phyloP scores from a whole-genome alignment of 2,329 filamentous ascomycete species.

The Chaetomium sp. region DNA sequence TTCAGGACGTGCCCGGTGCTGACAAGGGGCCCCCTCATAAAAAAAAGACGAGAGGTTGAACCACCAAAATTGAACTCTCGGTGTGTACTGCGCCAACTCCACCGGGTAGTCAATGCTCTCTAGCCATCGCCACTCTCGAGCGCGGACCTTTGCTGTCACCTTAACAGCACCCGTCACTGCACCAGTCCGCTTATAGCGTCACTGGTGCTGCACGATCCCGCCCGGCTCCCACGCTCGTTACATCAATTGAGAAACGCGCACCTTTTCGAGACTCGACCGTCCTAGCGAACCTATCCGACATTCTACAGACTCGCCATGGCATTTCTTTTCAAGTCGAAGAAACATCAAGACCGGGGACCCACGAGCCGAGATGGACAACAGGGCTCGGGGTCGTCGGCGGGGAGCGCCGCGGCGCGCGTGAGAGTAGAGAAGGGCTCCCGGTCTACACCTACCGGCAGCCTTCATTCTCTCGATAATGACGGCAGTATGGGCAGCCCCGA shows the following conservation, averaged over 20 bases:
- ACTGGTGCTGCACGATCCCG: slow-evolving; percentile 28
- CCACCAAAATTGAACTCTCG: slow-evolving; percentile 34
- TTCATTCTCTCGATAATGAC: slow-evolving; percentile 70
- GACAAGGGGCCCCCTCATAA: slow-evolving; percentile 32
- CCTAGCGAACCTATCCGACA: slow-evolving; percentile 18
- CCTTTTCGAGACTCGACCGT: slow-evolving; percentile 17
- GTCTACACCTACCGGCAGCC: slow-evolving; percentile 74
- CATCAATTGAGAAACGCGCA: slow-evolving; percentile 28
- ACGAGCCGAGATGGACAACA: slow-evolving; percentile 56
- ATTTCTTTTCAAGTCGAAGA: slow-evolving; percentile 83
- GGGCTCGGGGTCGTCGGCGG: slow-evolving; percentile 52
- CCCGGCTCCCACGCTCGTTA: slow-evolving; percentile 20
- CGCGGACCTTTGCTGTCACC: slow-evolving; percentile 37
- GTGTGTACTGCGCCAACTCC: slow-evolving; percentile 35
- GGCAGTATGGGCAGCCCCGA: slow-evolving; percentile 64
- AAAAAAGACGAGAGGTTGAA: slow-evolving; percentile 45
- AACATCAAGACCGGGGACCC: slow-evolving; percentile 65
- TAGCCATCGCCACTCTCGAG: slow-evolving; percentile 50
- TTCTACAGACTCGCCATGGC: slow-evolving; percentile 61
- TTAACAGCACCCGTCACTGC: slow-evolving; percentile 23
- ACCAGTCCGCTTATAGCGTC: slow-evolving; percentile 18
- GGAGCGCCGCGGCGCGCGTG: slow-evolving; percentile 52
- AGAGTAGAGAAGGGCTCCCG: slow-evolving; percentile 61
- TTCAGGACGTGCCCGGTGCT: slow-evolving; percentile 20
- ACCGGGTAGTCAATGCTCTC: slow-evolving; percentile 45